Evolutionary conservation across 1,284 basidiomycete species (phyloP), one percentile per base, ranked within the genome.

Genomic region (Trichosporon ovoides): DNA sequence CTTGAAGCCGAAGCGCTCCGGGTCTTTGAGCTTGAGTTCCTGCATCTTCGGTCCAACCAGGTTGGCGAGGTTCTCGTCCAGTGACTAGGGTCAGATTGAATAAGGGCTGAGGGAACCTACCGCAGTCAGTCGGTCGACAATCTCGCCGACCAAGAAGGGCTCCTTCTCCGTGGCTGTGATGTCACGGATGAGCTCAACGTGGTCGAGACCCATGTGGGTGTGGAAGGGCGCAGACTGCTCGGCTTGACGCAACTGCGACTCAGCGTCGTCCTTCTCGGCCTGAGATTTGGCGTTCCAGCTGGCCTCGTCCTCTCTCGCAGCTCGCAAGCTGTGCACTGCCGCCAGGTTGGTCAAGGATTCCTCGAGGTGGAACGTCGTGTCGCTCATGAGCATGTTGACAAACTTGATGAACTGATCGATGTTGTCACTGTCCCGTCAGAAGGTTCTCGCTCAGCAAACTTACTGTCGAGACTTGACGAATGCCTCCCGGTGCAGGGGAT

Each of bases 371-470:
- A 93, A 98, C 1, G 96, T 98, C 48, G 96, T 93, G 71, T 99
- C 96, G 82, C 97, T 98, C 82, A 98, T 97, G 84, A 98, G 88
- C 67, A 98, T 82, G 77, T 99, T 98, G 78, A 93, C 85, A 75
- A 99, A 98, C 55, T 89, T 87, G 61, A 98, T 87, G 72, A 96
- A 96, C 73, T 89, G 88, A 64, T 95, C 90, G 56, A 88, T 86
- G 68, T 91, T 84, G 69, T 89, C 83, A 59, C 89, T 93, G 62
- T n/a, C n/a, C n/a, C n/a, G n/a, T n/a, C 37, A 53, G 33, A 34
- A 34, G 62, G 52, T 33, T n/a, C 22, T 13, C 9, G 4, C 7
- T 11, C 20, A n/a, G 9, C 24, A n/a, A 10, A 79, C 85, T 68
- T 70, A 92, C 88, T 80, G 79, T 12, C 91, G 84, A 68, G 93